Conservation (phyloP, 352 stramenopile genomes). For the Stephanocyclus meneghinianus region DNA sequence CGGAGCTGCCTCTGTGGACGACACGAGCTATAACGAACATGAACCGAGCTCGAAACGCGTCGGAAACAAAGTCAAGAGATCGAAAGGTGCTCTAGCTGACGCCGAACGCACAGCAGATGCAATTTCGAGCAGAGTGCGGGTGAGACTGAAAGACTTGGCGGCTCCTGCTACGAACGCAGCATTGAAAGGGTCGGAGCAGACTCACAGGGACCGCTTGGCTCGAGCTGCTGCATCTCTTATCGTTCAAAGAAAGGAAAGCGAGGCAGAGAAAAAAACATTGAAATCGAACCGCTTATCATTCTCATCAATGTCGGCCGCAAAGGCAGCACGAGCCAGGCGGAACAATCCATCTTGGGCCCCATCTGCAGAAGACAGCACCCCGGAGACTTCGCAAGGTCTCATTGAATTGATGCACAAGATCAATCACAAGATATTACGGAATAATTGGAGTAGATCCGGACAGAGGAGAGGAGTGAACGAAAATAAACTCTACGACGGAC, state of each 20-base stretch:
- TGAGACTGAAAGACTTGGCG: neutral
- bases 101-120: neutral
- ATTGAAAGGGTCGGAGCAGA: neutral
- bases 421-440: slow-evolving; percentile 36
- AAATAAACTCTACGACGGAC: slow-evolving; percentile 1
- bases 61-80: neutral
- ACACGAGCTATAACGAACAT: no score
- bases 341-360: neutral
- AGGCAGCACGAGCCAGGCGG: neutral
- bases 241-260: slow-evolving; percentile 11
- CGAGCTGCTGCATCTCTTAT: slow-evolving; percentile 26
- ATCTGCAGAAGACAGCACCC: neutral
- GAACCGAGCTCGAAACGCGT: neutral
- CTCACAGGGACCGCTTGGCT: slow-evolving; percentile 13
- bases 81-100: neutral
- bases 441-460: slow-evolving; percentile 30
- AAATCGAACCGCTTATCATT: slow-evolving; percentile 6
- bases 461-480: slow-evolving; percentile 13
- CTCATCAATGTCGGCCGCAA: slow-evolving; percentile 9
- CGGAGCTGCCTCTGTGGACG: no score
- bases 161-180: neutral
- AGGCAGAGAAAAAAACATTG: neutral
- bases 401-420: slow-evolving; percentile 44
- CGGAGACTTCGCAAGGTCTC: slow-evolving; percentile 1
- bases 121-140: neutral